Conservation (phyloP, 148 eudicot species). For the Fagopyrum homotropicum region DNA sequence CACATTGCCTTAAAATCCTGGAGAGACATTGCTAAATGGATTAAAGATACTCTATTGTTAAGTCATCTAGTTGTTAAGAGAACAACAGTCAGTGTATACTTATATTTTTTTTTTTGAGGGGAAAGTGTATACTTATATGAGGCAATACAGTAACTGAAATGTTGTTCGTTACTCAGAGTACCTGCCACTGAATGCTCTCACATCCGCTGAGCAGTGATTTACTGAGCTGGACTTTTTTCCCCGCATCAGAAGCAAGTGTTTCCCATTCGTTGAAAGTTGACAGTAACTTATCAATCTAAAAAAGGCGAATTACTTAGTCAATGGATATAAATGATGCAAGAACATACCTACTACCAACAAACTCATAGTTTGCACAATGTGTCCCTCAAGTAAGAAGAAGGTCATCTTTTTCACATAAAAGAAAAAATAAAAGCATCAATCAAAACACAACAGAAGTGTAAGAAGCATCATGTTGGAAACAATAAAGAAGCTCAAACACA, state of each 20-base stretch:
- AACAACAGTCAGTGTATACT: not conserved
- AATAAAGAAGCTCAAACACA: not conserved
- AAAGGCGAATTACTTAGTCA: conserved; percentile 7
- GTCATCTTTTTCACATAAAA: not conserved
- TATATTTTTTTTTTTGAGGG: too few species aligned
- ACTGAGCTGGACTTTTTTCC: conserved; percentile 37
- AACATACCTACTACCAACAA: not conserved
- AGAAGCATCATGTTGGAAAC: not conserved
- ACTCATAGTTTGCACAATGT: not conserved
- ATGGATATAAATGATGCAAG: not conserved
- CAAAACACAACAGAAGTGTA: not conserved
- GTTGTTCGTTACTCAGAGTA: conserved; percentile 17
- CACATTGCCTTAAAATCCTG: not conserved
- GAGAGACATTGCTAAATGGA: conserved; percentile 1
- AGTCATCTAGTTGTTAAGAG: not conserved
- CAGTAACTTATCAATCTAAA: conserved; percentile 73
- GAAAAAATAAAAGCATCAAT: not conserved
- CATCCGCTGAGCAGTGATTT: conserved; percentile 53
- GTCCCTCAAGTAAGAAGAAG: conserved; percentile 1
- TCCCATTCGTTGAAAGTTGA: conserved; percentile 75
- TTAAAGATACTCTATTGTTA: not conserved
- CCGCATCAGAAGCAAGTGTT: conserved; percentile 32
- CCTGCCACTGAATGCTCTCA: conserved; percentile 97
- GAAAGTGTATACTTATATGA: not conserved
- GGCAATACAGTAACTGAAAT: not conserved